Evolutionary conservation across 331 rosid genomes (phyloP), one percentile per base, ranked within the genome.

Genomic region (Rhamnella rubrinervis): DNA sequence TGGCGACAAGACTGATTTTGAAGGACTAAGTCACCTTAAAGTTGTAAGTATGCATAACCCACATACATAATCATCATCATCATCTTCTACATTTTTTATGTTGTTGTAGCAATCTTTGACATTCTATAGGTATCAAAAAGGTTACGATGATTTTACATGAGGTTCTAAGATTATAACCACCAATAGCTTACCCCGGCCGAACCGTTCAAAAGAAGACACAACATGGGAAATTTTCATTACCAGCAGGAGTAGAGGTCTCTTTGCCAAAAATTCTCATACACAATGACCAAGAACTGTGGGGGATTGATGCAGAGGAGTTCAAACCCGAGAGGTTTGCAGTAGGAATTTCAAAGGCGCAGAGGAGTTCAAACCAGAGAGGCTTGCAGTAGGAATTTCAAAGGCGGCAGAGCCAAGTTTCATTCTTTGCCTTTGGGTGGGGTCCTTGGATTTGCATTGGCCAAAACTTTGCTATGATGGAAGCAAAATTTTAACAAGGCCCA

Each of bases 401-500:
- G 91, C 87, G 70, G n/a, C 93, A 17, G 26, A 72, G 77, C 11
- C 70, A 14, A 73, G 51, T 49, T 16, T 57, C 82, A 4, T 91
- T 76, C 75, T 70, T 83, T 10, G 91, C 97, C 2, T 91, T 91
- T 16, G 89, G 86, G 8, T 26, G 87, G 74, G 97, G 97, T 65
- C 87, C 95, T 41, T 67, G 95, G 28, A 75, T 85, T 2, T 89
- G 97, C 80, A 77, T 87, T 17, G 96, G 95, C 6, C 90, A 87
- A 49, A 84, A 82, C 78, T 87, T 87, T 56, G 65, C 90, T 4
- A 6, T 92, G 83, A n/a, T 65, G 23, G 93, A 89, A 69, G 89
- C 86, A 3, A 91, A 91, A 71, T 23, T 23, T 23, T 23, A 23
- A 23, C 23, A 1, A 23, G 23, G 23, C 23, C 23, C 23, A 23